Evolutionary conservation across 345 rosid species (phyloP), one percentile per base, ranked within the genome.

Genomic region (Angophora floribunda): DNA sequence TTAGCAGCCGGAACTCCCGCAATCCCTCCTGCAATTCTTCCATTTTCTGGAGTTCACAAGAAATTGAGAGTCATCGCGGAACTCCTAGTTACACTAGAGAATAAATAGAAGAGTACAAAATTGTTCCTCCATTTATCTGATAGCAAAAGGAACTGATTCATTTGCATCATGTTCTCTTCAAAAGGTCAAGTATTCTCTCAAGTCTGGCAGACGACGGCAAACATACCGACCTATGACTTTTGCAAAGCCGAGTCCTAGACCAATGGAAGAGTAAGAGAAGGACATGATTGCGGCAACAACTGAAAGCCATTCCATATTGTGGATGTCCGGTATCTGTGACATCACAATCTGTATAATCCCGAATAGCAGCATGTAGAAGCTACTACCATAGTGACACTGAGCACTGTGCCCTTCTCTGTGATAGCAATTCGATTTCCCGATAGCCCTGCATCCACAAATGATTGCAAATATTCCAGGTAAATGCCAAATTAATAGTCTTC

Each of bases 341-440:
- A 92, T 53, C 4, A 91, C 80, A 51, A 93, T 88, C 88, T 93
- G 93, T 67, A 93, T 85, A 45, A 63, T 86, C 70, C 95, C 95
- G 16, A 92, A 94, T 44, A 89, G 49, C 87, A 93, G 87, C 94
- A 94, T 94, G 41, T 89, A 90, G 44, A 78, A 21, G 50, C 84
- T 75, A 17, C 82, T 86, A 2, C 89, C 89, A 63, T 92, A 93
- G 50, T 88, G 53, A 53, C 95, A 94, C 13, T 90, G 85, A 85
- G 93, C 94, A 36, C 49, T 47, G 65, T 87, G 94, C 85, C 95
- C 95, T 90, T 93, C 91, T 88, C 50, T 90, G 89, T 93, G 95
- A 89, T 94, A 93, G 86, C 96, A 94, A n/a, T 93, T 91, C 79
- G 94, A 92, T 89, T 88, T 90, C 47, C 70, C 90, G 89, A 94